Evolutionary conservation across 2,329 filamentous ascomycete genomes (phyloP), one percentile per base, ranked within the genome.

Genomic region (Colletotrichum tanaceti): DNA sequence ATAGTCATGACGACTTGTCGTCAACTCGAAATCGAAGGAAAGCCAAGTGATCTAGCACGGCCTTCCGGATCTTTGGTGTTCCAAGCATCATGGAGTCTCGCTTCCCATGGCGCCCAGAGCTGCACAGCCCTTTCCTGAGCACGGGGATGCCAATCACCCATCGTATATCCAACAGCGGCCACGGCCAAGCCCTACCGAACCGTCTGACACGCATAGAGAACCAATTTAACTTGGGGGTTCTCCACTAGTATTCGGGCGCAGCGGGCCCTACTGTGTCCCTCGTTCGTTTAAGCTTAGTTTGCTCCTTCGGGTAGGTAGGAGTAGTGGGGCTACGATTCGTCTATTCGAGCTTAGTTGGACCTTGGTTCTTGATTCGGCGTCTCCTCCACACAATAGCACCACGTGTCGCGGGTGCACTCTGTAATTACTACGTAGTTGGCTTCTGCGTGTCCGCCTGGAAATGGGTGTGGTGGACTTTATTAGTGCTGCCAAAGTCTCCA

Each of bases 91-190:
- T 54, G 16, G 1, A 47, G 18, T 24, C n/a, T 49, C 13, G 10
- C 28, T n/a, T 32, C 1, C 13, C n/a, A 6, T 18, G n/a, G 4
- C 38, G n/a, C 43, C 43, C 1, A 59, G 43, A 24, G 7, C 28
- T 58, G 43, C 43, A 49, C 57, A 49, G 32, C 57, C 57, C 44
- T 24, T 24, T n/a, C 44, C 6, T 28, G 41, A 20, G 14, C 18
- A 32, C 10, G 43, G 3, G 18, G 7, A 44, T 4, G 7, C 54
- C 38, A 57, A 57, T 57, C 22, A 16, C 22, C 2, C 5, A 44
- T 18, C 18, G 28, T 3, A 16, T 38, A 2, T 16, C 3, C 14
- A 22, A n/a, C 28, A 24, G 18, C 18, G 39, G 11, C 43, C 14
- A 9, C 38, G 10, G 53, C 38, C 53, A n/a, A 20, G 41, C 16